Conservation (phyloP, 2,329 filamentous ascomycete species). For the Aureobasidium lini region DNA sequence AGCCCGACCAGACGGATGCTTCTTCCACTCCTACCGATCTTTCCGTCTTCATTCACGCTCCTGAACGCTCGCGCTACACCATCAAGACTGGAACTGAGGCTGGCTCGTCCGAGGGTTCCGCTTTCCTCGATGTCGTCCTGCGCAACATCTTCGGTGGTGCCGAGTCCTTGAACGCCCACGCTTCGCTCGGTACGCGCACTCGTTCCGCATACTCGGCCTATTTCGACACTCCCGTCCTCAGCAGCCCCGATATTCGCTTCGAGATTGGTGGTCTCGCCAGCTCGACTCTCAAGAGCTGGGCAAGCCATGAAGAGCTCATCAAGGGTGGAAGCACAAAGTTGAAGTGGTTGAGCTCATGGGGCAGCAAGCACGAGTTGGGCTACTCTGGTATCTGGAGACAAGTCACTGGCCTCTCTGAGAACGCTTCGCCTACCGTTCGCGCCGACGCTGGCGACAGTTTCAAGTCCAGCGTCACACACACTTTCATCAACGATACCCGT, state of each 20-base stretch:
- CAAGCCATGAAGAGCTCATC: slow-evolving; percentile 84
- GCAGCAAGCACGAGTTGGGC: slow-evolving; percentile 65
- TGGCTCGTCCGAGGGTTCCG: slow-evolving; percentile 88
- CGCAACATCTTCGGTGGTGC: slow-evolving; percentile 93
- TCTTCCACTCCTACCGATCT: slow-evolving; percentile 68
- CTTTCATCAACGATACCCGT: slow-evolving; percentile 69
- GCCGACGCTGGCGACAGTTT: slow-evolving; percentile 82
- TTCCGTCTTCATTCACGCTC: slow-evolving; percentile 68
- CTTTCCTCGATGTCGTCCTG: slow-evolving; percentile 78
- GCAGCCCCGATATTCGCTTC: slow-evolving; percentile 73
- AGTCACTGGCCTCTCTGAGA: slow-evolving; percentile 66
- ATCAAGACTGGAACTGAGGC: slow-evolving; percentile 93
- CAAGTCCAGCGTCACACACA: slow-evolving; percentile 80
- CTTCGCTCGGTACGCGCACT: slow-evolving; percentile 81
- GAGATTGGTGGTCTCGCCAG: slow-evolving; percentile 76
- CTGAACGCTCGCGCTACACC: slow-evolving; percentile 73
- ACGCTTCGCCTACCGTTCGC: slow-evolving; percentile 73
- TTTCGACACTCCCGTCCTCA: slow-evolving; percentile 73
- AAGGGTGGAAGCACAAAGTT: slow-evolving; percentile 71
- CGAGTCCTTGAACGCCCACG: slow-evolving; percentile 80
- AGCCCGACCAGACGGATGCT: slow-evolving; percentile 60
- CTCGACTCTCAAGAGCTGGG: slow-evolving; percentile 83
- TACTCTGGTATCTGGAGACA: slow-evolving; percentile 85
- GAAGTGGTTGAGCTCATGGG: slow-evolving; percentile 57
- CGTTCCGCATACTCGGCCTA: slow-evolving; percentile 83